These are phyloP conservation scores for Annona squamosa DNA, from an alignment of 164 flowering plant genomes.

Conservation along the genomic window DNA sequence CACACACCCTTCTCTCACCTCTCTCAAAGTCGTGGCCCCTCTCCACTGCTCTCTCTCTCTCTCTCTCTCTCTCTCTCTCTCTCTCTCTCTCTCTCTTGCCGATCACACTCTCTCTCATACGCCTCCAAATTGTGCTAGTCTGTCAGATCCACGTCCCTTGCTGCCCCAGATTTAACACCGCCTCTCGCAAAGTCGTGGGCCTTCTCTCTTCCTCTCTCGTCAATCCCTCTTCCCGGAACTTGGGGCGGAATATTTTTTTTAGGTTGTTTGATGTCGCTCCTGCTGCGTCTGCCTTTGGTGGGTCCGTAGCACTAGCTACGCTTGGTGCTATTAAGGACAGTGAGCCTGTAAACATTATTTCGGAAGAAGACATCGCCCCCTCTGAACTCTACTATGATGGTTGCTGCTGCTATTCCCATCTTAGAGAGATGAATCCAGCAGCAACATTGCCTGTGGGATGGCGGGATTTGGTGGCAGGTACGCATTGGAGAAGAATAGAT, in stretches of 20 bases:
- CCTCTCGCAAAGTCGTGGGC: too few relatives aligned
- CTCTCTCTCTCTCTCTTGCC: background rate
- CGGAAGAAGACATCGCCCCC: slow-evolving; percentile 37
- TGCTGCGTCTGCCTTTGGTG: slow-evolving; percentile 39
- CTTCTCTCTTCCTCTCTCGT: too few relatives aligned
- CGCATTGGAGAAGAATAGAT: slow-evolving; percentile 29
- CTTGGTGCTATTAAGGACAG: slow-evolving; percentile 26
- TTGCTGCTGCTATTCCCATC: slow-evolving; percentile 43
- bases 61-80: background rate
- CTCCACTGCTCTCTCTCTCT: background rate
- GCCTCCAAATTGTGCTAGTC: too few relatives aligned
- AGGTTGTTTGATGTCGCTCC: slow-evolving; percentile 40
- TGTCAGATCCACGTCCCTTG: too few relatives aligned
- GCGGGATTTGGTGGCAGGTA: slow-evolving; percentile 43
- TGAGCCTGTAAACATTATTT: slow-evolving; percentile 45
- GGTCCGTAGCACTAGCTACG: slow-evolving; percentile 43
- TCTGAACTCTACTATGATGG: slow-evolving; percentile 32
- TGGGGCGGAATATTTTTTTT: slow-evolving; percentile 35
- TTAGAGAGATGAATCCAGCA: slow-evolving; percentile 40
- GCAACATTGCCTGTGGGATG: slow-evolving; percentile 23
- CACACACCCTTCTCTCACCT: background rate
- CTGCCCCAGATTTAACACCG: too few relatives aligned
- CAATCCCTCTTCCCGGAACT: slow-evolving; percentile 13
- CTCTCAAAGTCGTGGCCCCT: background rate
- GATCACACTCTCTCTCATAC: too few relatives aligned